Evolutionary conservation across 805 yeast species (phyloP).

Genomic region (Kodamaea hsintzibuensis): DNA sequence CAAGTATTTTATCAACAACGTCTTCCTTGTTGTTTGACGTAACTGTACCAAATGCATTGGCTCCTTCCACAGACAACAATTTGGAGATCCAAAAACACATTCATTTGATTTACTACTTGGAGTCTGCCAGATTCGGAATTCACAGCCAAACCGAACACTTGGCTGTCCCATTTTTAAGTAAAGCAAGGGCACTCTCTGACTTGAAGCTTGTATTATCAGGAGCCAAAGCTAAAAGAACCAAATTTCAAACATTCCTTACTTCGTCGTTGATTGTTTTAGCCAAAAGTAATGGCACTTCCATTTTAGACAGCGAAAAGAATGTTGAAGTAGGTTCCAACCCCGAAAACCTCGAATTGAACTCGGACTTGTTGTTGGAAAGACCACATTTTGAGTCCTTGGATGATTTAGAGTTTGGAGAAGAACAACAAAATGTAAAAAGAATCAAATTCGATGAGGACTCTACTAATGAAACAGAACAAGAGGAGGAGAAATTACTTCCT

Average conservation of each 20-base stretch:
- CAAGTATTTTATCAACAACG: conserved; percentile 48
- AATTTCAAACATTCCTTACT: conserved; percentile 70
- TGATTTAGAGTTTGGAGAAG: conserved; percentile 37
- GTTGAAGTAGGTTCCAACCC: conserved; percentile 37
- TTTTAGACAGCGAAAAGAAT: conserved; percentile 21
- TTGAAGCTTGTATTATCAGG: conserved; percentile 76
- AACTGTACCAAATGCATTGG: conserved; percentile 26
- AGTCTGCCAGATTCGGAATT: conserved; percentile 62
- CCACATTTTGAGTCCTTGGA: conserved; percentile 68
- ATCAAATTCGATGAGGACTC: conserved; percentile 39
- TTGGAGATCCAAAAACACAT: conserved; percentile 35
- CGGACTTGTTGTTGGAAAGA: conserved; percentile 75
- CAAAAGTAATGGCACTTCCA: conserved; percentile 37
- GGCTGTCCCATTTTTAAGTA: conserved; percentile 52
- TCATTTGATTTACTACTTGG: conserved; percentile 57
- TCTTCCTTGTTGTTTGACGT: conserved; percentile 42
- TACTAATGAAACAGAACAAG: conserved; percentile 18
- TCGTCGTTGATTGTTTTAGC: conserved; percentile 81
- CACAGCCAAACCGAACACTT: conserved; percentile 66
- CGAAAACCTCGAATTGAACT: conserved; percentile 61
- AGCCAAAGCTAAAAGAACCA: conserved; percentile 84
- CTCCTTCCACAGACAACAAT: conserved; percentile 33
- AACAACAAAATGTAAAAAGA: conserved; percentile 35
- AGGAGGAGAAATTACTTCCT: conserved; percentile 53
- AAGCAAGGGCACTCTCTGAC: conserved; percentile 59